Evolutionary conservation across 441 rosid species (phyloP), one percentile per base, ranked within the genome.

Genomic region (Hypseocharis bilobata): DNA sequence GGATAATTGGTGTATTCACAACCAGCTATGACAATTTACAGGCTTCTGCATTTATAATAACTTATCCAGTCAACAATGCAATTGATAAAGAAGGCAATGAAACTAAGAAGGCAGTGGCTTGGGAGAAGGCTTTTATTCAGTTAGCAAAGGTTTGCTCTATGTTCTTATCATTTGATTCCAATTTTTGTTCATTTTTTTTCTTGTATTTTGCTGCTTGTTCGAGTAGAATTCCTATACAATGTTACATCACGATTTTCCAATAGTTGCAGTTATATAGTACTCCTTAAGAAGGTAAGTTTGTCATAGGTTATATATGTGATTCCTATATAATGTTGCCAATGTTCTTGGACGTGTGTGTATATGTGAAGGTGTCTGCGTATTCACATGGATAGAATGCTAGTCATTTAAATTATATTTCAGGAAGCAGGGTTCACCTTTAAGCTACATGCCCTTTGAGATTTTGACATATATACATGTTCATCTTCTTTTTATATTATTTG

Each of bases 81-180:
- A 72, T 88, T 29, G 81, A 79, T 69, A 84, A 78, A 64, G 73
- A 87, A 72, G 86, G 88, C 58, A 88, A 83, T 75, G 86, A 80
- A 85, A 91, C 80, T 49, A 82, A 64, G 49, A 88, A 73, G 75
- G 96, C 96, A 28, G 78, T 91, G 57, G 95, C 91, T 62, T 93
- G 99, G 99, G 99, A 93, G 86, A 91, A 88, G 86, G 92, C 93
- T 55, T 93, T 93, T 77, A 80, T 93, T 74, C 89, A 80, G 68
- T 77, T 88, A 63, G 96, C 84, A 25, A 86, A 91, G 99, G 97
- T 93, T 77, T 66, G 81, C 64, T 30, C 34, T 62, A 57, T 65
- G 54, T 68, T 30, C 38, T 64, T 32, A 27, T 51, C 51, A 63
- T 49, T 22, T 45, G 61, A 23, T 58, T 60, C 28, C 63, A 68